Evolutionary conservation across 805 yeast genomes (phyloP), one percentile per base, ranked within the genome.

Genomic region (Spathaspora arborariae): DNA sequence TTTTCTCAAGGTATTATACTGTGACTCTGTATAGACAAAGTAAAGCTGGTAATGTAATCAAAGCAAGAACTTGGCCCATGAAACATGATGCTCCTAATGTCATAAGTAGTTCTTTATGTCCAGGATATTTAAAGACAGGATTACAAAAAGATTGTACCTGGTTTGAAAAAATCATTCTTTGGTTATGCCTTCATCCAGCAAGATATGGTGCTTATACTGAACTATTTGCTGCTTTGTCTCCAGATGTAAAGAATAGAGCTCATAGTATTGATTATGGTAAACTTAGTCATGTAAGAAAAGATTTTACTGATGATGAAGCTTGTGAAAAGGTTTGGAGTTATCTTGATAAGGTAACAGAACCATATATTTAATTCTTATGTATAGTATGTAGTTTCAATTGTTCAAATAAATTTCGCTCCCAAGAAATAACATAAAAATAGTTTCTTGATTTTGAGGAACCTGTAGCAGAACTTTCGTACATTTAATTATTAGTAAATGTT

Each of bases 191-290:
- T 18, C 41, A 57, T 41, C 56, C 56, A 7, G 42, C 63, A 4
- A 50, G 53, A 34, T 63, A 64, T 39, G 81, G 80, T 10, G 75
- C 79, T 1, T 64, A 68, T 45, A 55, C 79, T 11, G 77, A 50
- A 56, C 74, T 18, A 72, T 57, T 48, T 78, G 72, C 4, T 72
- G 74, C 0, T 57, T 75, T 44, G 51, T 56, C 27, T 76, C 79
- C 6, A 56, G 62, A 5, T 49, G 52, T 52, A 35, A 58, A 70
- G 13, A 56, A 63, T 36, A 73, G 75, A 2, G 61, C 56, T 26
- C 59, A 72, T 54, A 49, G 73, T 47, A 53, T 65, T 47, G 61
- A 80, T 2, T 75, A 66, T 52, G 75, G 64, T 8, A 21, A 18
- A 9, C 21, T 26, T 34, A n/a, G 44, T 16, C 15, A 10, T 21